Percentiles rank a stretch among this genome's conserved stretches.
phyloP scores from a whole-genome alignment of 1,284 basidiomycete genomes.

The Schizophyllum amplum region DNA sequence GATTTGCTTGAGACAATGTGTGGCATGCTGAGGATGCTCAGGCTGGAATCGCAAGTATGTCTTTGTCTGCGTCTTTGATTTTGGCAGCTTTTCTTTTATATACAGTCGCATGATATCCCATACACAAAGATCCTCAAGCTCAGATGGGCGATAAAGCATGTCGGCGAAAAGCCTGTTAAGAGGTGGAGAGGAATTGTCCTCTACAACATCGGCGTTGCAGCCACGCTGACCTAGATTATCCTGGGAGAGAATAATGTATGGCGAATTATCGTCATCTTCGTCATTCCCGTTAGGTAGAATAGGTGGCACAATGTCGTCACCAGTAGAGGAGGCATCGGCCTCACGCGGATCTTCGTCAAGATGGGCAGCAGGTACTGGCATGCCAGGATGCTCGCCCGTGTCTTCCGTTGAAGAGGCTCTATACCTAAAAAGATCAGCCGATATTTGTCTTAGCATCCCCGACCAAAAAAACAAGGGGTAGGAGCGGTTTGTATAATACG shows the following conservation, averaged over 20 bases:
- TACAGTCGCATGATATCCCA: slow-evolving; percentile 11
- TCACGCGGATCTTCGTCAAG: too few relatives aligned
- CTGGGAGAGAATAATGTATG: too few relatives aligned
- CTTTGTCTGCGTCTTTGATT: slow-evolving; percentile 7
- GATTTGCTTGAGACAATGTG: slow-evolving; percentile 8
- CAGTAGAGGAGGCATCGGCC: too few relatives aligned
- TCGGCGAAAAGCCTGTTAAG: slow-evolving; percentile 7
- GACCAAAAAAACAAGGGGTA: slow-evolving; percentile 10
- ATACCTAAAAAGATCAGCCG: slow-evolving; percentile 4
- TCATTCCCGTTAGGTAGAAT: too few relatives aligned
- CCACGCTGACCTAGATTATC: too few relatives aligned
- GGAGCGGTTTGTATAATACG: slow-evolving; percentile 6
- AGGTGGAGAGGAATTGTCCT: too few relatives aligned
- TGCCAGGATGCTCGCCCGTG: too few relatives aligned
- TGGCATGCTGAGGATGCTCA: slow-evolving; percentile 9
- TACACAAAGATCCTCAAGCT: slow-evolving; percentile 6
- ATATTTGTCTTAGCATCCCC: slow-evolving; percentile 8
- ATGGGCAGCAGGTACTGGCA: too few relatives aligned
- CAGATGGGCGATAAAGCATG: slow-evolving; percentile 9
- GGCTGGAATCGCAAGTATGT: slow-evolving; percentile 4
- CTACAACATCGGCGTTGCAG: too few relatives aligned
- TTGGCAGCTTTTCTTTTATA: slow-evolving; percentile 7
- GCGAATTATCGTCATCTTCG: too few relatives aligned
- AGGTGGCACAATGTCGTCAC: too few relatives aligned
- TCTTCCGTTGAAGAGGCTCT: too few relatives aligned